Conservation (phyloP, 1,139 yeast species). For the Scheffersomyces quercinus region DNA sequence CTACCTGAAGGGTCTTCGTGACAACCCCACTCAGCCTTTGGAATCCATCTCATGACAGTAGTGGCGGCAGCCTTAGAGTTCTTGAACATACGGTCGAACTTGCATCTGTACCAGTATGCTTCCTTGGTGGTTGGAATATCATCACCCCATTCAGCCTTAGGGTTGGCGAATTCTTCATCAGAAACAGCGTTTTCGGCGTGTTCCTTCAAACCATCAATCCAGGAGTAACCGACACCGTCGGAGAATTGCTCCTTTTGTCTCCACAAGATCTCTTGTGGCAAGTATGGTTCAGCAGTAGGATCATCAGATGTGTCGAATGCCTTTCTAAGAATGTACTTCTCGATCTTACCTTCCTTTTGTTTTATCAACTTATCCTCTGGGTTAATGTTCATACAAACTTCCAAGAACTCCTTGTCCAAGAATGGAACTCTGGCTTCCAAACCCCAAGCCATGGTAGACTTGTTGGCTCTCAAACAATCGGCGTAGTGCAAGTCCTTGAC, state of each 20-base stretch:
- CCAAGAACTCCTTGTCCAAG: conserved; percentile 90
- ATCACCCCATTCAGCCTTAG: conserved; percentile 94
- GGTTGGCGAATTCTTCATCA: conserved; percentile 86
- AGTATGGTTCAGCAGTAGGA: conserved; percentile 72
- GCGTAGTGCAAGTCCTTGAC: conserved; percentile 97
- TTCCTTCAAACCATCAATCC: conserved; percentile 98
- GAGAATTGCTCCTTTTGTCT: conserved; percentile 99
- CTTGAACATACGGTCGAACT: conserved; percentile 86
- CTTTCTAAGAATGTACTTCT: conserved; percentile 92
- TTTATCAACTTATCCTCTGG: conserved; percentile 89
- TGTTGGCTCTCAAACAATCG: conserved; percentile 98
- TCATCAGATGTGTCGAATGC: conserved; percentile 89
- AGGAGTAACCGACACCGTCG: conserved; percentile 98
- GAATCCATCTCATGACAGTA: conserved; percentile 99
- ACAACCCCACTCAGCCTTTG: conserved; percentile 99
- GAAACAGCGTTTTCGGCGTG: conserved; percentile 83
- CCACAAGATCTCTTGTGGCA: conserved; percentile 96
- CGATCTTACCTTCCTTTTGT: conserved; percentile 70
- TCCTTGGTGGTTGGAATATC: conserved; percentile 97
- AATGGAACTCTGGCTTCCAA: conserved; percentile 99
- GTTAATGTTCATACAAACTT: conserved; percentile 90
- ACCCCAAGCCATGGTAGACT: conserved; percentile 99
- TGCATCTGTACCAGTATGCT: conserved; percentile 98
- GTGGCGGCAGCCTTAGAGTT: conserved; percentile 88
- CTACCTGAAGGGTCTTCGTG: conserved; percentile 98